phyloP scores from a whole-genome alignment of 1,284 basidiomycete genomes.

The Mycosarcoma maydis region DNA sequence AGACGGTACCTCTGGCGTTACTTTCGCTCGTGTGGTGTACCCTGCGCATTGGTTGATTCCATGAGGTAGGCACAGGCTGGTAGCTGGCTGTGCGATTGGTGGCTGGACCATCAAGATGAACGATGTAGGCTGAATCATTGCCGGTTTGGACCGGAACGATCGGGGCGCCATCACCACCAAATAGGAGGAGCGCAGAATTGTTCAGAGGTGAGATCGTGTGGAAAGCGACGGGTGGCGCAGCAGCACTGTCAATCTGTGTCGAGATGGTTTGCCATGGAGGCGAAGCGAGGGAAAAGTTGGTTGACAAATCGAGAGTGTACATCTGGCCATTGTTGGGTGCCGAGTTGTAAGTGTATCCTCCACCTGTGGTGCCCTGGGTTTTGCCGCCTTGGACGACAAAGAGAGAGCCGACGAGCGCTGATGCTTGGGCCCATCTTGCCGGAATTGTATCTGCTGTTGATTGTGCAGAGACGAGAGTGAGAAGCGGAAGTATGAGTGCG shows the following conservation, averaged over 20 bases:
- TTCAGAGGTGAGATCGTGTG: constrained; percentile 58
- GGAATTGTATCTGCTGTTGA: neutral
- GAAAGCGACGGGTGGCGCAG: constrained; percentile 48
- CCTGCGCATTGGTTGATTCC: constrained; percentile 57
- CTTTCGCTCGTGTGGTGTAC: constrained; percentile 52
- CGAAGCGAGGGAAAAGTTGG: constrained; percentile 25
- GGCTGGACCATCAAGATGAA: constrained; percentile 27
- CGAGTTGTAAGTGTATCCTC: constrained; percentile 55
- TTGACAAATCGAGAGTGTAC: constrained; percentile 49
- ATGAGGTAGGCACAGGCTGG: constrained; percentile 22
- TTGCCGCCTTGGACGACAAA: constrained; percentile 61
- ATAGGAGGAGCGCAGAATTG: constrained; percentile 43
- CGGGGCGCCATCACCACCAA: constrained; percentile 52
- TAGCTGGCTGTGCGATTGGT: constrained; percentile 20
- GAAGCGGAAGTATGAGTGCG: constrained; percentile 5
- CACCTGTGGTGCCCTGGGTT: constrained; percentile 50
- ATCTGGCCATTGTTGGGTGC: constrained; percentile 51
- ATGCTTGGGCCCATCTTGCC: constrained; percentile 59
- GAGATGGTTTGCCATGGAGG: constrained; percentile 49
- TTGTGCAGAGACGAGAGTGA: constrained; percentile 21
- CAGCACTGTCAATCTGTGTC: neutral
- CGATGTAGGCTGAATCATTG: constrained; percentile 57
- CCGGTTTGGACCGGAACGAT: constrained; percentile 42
- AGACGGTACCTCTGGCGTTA: constrained; percentile 40
- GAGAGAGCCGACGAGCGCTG: constrained; percentile 42